These are phyloP conservation scores for Sporothrix brasiliensis DNA, from an alignment of 2,329 filamentous ascomycete genomes.

Conservation along the genomic window DNA sequence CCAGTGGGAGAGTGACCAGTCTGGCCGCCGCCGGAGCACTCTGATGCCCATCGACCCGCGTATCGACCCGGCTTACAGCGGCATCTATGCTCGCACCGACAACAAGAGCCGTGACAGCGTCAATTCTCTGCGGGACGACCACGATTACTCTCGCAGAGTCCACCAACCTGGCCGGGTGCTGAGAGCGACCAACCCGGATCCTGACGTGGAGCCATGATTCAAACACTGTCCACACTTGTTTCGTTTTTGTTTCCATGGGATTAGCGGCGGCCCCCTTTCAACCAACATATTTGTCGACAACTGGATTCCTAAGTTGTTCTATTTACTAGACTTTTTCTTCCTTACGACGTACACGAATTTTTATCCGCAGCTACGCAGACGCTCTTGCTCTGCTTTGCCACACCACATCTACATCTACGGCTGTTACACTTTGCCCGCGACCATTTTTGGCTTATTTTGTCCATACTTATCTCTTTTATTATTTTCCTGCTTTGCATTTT, in stretches of 20 bases:
- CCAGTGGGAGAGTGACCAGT: conserved; percentile 45
- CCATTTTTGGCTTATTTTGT: conserved; percentile 35
- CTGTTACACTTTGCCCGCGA: conserved; percentile 30
- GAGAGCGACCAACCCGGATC: conserved; percentile 66
- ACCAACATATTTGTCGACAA: not conserved
- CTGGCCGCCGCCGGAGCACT: conserved; percentile 52
- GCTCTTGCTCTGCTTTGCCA: conserved; percentile 25
- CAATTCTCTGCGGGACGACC: conserved; percentile 65
- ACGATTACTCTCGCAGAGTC: conserved; percentile 66
- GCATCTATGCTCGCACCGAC: conserved; percentile 56
- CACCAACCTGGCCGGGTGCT: conserved; percentile 57
- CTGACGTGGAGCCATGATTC: conserved; percentile 39
- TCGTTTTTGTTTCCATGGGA: not conserved
- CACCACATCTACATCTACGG: conserved; percentile 27
- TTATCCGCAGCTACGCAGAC: conserved; percentile 2
- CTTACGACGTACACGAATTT: conserved; percentile 45
- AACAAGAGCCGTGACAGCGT: conserved; percentile 66
- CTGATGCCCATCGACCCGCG: conserved; percentile 64
- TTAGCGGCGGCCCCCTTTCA: conserved; percentile 5
- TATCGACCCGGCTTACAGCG: conserved; percentile 63
- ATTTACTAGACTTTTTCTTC: conserved; percentile 25
- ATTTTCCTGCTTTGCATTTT: conserved; percentile 43
- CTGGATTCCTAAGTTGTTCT: conserved; percentile 1
- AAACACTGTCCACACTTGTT: not conserved
- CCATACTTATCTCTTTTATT: conserved; percentile 29